Percentiles rank a stretch among this genome's conserved stretches.
Evolutionary conservation across 2,329 filamentous ascomycete species (phyloP).

Genomic region (Scedosporium dehoogii): DNA sequence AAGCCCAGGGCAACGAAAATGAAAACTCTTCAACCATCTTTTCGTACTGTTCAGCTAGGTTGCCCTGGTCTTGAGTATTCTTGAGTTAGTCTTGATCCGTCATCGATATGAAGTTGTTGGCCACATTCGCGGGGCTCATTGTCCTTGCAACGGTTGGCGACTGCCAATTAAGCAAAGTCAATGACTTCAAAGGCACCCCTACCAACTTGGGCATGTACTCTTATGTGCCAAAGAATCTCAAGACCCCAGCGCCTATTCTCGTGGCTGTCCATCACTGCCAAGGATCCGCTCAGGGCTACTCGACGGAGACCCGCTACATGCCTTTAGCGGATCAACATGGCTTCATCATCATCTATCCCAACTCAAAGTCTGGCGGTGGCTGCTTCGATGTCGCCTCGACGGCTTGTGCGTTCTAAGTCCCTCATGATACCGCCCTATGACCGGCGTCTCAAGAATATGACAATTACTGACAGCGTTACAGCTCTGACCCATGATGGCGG

Average conservation of each 20-base stretch:
- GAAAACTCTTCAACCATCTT: background rate
- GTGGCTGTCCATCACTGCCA: constrained; percentile 49
- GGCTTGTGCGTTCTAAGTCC: constrained; percentile 14
- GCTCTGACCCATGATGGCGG: constrained; percentile 38
- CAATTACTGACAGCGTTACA: background rate
- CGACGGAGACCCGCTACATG: constrained; percentile 40
- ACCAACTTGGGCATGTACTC: background rate
- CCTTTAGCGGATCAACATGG: constrained; percentile 40
- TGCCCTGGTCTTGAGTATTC: background rate
- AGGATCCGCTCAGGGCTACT: constrained; percentile 39
- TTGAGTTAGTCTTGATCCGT: background rate
- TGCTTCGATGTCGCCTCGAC: constrained; percentile 51
- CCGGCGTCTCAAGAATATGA: too few relatives aligned
- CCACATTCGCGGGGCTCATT: background rate
- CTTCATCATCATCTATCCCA: constrained; percentile 37
- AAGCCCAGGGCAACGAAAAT: background rate
- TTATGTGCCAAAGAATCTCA: constrained; percentile 14
- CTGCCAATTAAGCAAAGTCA: background rate
- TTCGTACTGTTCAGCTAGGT: background rate
- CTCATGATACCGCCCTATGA: too few relatives aligned
- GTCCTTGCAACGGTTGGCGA: background rate
- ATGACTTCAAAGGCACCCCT: background rate
- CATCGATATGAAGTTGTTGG: background rate
- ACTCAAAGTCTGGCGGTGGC: constrained; percentile 24
- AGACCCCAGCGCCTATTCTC: constrained; percentile 36